Evolutionary conservation across 2,329 filamentous ascomycete species (phyloP), one percentile per base, ranked within the genome.

Genomic region (Metarhizium brunneum): DNA sequence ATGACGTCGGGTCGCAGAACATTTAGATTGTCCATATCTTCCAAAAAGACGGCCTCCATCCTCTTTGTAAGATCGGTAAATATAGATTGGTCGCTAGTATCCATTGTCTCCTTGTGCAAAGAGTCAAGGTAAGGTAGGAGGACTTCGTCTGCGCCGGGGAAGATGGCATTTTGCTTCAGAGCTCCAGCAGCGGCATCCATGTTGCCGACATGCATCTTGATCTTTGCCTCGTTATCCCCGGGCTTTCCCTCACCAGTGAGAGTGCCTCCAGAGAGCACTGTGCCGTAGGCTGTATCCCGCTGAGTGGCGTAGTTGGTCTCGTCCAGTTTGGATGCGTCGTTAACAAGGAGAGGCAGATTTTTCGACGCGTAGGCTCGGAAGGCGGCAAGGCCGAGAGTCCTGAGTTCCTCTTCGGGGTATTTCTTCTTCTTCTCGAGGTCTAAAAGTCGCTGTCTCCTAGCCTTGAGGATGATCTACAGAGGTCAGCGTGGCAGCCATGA

Each of bases 11-110:
- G 91, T 25, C 85, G 79, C 43, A 92, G 76, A 11, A 95, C 90
- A 64, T 97, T 97, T 52, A 97, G 75, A 6, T 85, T 84, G 58
- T 84, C 80, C 86, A 97, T 92, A 65, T 97, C 92, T 56, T 88
- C 84, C 67, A 88, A 87, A 71, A 96, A 97, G 14, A 90, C 81
- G n/a, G 82, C 77, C 70, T 96, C 92, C 75, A 91, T 95, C 65
- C 86, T 86, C 69, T 88, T 81, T 0, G 92, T 95, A 32, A 97
- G 80, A 60, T 88, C 84, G 2, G 88, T 94, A 71, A 95, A 96
- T 58, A 96, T 92, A 53, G 76, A 78, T 66, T 85, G 81, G 61
- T 85, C 81, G 55, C 74, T 75, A 1, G 80, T 82, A 63, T 85
- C 82, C 59, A 85, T 79, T 0, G 76, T 78, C 64, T 83, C 79